phyloP scores from a whole-genome alignment of 2,329 filamentous ascomycete species.

The Tympanopsis confertula region DNA sequence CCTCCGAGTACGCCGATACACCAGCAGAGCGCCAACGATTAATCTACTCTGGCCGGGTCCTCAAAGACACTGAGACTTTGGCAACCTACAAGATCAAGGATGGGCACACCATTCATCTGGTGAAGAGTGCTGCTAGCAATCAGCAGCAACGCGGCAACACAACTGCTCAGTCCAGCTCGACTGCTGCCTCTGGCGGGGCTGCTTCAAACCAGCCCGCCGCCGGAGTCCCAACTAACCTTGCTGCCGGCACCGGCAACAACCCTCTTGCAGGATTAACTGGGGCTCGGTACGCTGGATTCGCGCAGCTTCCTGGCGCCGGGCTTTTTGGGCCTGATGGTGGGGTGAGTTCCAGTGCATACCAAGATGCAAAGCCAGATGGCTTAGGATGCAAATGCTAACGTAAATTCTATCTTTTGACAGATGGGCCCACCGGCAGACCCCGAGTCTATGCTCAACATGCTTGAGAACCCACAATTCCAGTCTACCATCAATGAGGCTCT shows the following conservation, averaged over 20 bases:
- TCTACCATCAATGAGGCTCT: slow-evolving; percentile 88
- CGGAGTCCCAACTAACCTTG: slow-evolving; percentile 65
- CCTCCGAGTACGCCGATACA: slow-evolving; percentile 72
- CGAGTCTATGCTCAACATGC: slow-evolving; percentile 72
- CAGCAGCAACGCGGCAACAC: neutral
- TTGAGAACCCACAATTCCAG: slow-evolving; percentile 77
- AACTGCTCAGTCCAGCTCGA: neutral
- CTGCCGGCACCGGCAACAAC: slow-evolving; percentile 75
- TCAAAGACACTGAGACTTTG: slow-evolving; percentile 86
- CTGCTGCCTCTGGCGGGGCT: neutral
- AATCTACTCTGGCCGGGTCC: slow-evolving; percentile 92
- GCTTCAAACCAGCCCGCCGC: slow-evolving; percentile 28
- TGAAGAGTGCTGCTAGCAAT: slow-evolving; percentile 91
- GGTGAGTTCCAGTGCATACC: neutral
- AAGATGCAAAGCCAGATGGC: no score
- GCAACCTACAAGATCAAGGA: slow-evolving; percentile 87
- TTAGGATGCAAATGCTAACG: neutral
- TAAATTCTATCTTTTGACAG: no score
- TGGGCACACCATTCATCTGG: slow-evolving; percentile 89
- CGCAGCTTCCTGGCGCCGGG: slow-evolving; percentile 74
- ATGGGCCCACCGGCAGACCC: slow-evolving; percentile 53
- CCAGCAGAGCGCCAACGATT: slow-evolving; percentile 80
- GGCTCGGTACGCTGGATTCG: slow-evolving; percentile 84
- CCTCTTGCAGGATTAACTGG: slow-evolving; percentile 83
- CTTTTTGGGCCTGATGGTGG: slow-evolving; percentile 87